Percentiles rank a stretch among this genome's conserved stretches.
phyloP scores from a whole-genome alignment of 345 rosid species.

The Citrus inodora region DNA sequence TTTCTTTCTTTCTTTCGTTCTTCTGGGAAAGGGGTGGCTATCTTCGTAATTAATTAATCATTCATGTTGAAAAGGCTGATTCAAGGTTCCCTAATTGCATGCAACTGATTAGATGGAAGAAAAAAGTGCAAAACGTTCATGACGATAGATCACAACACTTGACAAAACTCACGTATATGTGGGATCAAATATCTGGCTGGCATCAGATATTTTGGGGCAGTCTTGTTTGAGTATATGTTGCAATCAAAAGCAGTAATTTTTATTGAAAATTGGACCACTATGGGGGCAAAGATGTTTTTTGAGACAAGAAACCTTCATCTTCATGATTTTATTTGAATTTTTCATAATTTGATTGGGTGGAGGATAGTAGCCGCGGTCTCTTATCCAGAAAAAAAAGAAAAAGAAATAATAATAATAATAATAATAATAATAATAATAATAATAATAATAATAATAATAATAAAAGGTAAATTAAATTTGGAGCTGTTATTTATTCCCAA shows the following conservation, averaged over 20 bases:
- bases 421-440: no score
- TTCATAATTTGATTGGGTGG: not conserved
- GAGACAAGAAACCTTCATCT: not conserved
- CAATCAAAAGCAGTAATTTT: not conserved
- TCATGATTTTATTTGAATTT: not conserved
- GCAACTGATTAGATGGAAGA: not conserved
- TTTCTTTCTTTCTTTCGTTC: not conserved
- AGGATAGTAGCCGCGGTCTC: not conserved
- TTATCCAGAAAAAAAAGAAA: not conserved
- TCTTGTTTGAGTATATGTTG: not conserved
- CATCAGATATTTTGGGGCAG: not conserved
- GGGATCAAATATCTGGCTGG: not conserved
- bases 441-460: no score
- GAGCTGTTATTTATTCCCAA: no score
- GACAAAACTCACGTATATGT: not conserved
- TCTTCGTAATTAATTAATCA: not conserved
- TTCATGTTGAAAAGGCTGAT: no score
- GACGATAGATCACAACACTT: not conserved
- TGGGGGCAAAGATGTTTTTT: not conserved
- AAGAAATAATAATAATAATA: no score
- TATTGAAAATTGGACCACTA: not conserved
- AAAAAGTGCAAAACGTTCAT: not conserved
- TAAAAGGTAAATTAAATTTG: no score
- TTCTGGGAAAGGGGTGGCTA: not conserved
- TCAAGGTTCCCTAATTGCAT: not conserved